Evolutionary conservation across 139 green algal species (phyloP).

Genomic region (Micractinium sp.): DNA sequence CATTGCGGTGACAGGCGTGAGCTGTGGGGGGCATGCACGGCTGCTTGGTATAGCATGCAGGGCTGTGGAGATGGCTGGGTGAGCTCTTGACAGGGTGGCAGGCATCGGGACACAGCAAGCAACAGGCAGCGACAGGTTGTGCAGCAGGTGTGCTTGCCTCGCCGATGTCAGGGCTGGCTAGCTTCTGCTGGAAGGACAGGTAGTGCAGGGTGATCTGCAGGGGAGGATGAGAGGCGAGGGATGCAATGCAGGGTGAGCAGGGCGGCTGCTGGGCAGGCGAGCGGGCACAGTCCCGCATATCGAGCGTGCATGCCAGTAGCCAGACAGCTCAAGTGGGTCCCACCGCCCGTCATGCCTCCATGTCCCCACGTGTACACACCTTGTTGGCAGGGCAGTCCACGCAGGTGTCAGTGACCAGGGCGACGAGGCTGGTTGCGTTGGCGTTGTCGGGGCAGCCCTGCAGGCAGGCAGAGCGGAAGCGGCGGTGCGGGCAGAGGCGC

Average conservation of each 20-base stretch:
- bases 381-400: conserved; percentile 12
- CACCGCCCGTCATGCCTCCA: no score
- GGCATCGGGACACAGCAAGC: no score
- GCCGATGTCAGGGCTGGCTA: conserved; percentile 2
- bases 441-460: conserved; percentile 2
- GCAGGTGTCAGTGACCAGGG: conserved; percentile 29
- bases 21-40: background rate
- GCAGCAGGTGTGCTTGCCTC: background rate
- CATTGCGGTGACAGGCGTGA: background rate
- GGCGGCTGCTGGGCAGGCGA: background rate
- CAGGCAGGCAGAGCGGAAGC: background rate
- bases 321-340: no score
- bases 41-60: no score
- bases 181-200: conserved; percentile 36
- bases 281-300: background rate
- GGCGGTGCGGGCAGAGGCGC: background rate
- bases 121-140: background rate
- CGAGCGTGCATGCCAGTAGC: no score
- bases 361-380: background rate
- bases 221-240: no score
- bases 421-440: background rate
- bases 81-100: no score
- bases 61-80: no score
- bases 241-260: background rate
- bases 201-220: conserved; percentile 33